These are phyloP conservation scores for Clarireedia hainanense DNA, from an alignment of 2,329 filamentous ascomycete genomes.

Conservation along the genomic window DNA sequence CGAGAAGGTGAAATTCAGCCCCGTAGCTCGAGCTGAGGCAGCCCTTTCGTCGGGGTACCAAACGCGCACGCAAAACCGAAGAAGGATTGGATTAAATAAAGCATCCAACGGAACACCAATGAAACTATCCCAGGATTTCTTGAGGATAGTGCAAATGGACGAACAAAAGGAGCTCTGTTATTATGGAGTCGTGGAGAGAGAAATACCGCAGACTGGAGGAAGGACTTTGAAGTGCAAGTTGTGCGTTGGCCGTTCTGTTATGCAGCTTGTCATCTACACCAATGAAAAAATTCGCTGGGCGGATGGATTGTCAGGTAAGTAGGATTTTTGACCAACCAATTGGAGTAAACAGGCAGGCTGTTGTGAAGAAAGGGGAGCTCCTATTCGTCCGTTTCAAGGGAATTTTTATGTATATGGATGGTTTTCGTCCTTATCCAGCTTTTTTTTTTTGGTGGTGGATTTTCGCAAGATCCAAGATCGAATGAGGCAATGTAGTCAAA, in stretches of 20 bases:
- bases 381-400: no score
- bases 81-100: background rate
- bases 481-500: no score
- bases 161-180: background rate
- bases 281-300: background rate
- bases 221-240: background rate
- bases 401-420: no score
- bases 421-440: no score
- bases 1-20: background rate
- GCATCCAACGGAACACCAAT: background rate
- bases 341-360: no score
- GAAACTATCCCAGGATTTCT: background rate
- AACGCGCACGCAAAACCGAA: background rate
- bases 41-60: background rate
- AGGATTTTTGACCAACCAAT: no score
- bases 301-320: background rate
- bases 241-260: background rate
- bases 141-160: background rate
- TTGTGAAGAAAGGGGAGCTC: no score
- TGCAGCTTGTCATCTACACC: background rate
- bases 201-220: background rate
- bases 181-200: background rate
- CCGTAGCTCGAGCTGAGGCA: background rate
- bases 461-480: no score
- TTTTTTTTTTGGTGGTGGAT: no score